Evolutionary conservation across 352 stramenopile species (phyloP).

Genomic region (Globisporangium uncinulatum): DNA sequence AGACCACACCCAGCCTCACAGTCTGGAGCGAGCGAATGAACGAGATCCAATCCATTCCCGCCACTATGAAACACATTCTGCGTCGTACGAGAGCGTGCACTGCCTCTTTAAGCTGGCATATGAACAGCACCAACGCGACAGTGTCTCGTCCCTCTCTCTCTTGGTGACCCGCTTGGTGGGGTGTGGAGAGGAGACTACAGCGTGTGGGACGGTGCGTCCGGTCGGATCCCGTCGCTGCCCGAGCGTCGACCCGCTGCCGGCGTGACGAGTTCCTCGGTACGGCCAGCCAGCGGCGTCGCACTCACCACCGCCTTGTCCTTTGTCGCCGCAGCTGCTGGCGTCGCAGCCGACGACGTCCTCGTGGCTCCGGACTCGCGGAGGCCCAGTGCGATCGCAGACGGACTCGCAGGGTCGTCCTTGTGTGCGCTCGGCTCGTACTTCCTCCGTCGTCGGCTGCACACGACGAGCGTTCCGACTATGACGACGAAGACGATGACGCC

Average conservation of each 20-base stretch:
- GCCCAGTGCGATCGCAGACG: neutral
- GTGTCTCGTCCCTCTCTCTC: neutral
- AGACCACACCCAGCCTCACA: no score
- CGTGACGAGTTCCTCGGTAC: neutral
- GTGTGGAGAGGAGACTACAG: neutral
- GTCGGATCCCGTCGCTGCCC: neutral
- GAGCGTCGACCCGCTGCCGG: neutral
- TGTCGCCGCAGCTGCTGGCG: neutral
- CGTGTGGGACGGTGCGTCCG: neutral
- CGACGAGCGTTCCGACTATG: neutral
- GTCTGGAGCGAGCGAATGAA: no score
- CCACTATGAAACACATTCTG: no score
- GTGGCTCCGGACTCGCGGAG: neutral
- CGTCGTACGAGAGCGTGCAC: no score
- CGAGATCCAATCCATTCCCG: no score
- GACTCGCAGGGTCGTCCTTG: neutral
- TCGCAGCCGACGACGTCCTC: neutral
- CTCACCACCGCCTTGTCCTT: neutral
- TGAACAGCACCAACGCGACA: no score
- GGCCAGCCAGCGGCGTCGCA: neutral
- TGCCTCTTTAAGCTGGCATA: no score
- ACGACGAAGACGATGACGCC: conserved; percentile 1
- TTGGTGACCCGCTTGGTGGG: neutral
- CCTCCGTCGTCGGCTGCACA: neutral
- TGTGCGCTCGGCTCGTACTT: neutral